Base-by-base conservation (phyloP, 2,329 filamentous ascomycete species). In the Colletotrichum truncatum region DNA sequence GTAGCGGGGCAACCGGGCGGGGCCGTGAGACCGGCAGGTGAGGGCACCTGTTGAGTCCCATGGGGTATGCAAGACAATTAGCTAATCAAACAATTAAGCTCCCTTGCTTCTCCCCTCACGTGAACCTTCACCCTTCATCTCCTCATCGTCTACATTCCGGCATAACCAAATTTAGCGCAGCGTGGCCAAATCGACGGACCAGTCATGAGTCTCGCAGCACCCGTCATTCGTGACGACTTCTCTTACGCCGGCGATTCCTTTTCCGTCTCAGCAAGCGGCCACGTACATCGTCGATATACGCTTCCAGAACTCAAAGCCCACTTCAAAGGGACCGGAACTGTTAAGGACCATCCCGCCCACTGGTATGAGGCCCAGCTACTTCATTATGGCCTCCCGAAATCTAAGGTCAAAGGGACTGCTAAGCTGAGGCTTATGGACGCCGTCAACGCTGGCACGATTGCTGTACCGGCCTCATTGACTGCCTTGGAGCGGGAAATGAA, bases 281-380 rank as follows among this genome's bases (percentile, higher is more conserved):
- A 18, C 23, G 14, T 45, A 6, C 41, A 45, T 11, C 21, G 8
- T 14, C 41, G 41, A 8, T 6, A 25, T 8, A 45, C 41, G 41
- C 11, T 74, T 3, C 69, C 75, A 1, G 82, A 86, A 68, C 77
- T 87, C 4, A 76, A 79, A 64, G 73, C 77, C 2, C 77, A 82
- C 49, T 83, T 85, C 67, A 80, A 82, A 45, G 34, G 12, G 16
- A 72, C 73, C 6, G 77, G 77, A 38, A 77, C 68, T 36, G 75
- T 76, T 25, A 79, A 77, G 43, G 85, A 89, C 69, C 82, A 81
- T 43, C 82, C 86, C 1, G 86, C 80, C 1, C 86, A 89, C 67
- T 91, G 84, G 84, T 90, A 87, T 63, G 83, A 87, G 67, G 87
- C 88, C 0, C 87, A 91, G 67, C 80, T 90, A 10, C 74, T 88